phyloP scores from a whole-genome alignment of 1,139 yeast genomes.

The Yamadazyma sp. region DNA sequence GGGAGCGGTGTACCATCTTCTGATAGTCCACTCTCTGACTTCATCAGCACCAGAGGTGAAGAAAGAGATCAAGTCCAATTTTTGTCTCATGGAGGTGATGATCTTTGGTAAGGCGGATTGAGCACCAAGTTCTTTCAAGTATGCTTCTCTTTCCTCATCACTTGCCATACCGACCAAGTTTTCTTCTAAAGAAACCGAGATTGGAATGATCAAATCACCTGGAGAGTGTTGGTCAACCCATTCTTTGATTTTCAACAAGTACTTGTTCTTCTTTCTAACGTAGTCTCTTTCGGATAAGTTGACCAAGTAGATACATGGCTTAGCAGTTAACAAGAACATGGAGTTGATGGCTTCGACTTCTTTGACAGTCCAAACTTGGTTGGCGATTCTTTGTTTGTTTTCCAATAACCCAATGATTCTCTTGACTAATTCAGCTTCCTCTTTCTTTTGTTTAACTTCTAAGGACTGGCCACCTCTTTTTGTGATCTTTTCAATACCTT shows the following conservation, averaged over 20 bases:
- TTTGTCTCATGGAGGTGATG: constrained; percentile 78
- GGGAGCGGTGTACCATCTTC: constrained; percentile 83
- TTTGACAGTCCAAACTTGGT: constrained; percentile 84
- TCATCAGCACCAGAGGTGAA: constrained; percentile 86
- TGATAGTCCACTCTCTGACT: constrained; percentile 87
- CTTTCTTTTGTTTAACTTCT: constrained; percentile 93
- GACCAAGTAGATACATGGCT: constrained; percentile 92
- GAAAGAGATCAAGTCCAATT: constrained; percentile 77
- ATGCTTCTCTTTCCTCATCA: constrained; percentile 90
- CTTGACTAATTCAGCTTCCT: constrained; percentile 81
- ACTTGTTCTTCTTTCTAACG: constrained; percentile 97
- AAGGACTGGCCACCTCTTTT: constrained; percentile 94
- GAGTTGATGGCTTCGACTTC: constrained; percentile 88
- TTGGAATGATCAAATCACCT: constrained; percentile 92
- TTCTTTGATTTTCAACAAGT: constrained; percentile 84
- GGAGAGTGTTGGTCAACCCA: constrained; percentile 96
- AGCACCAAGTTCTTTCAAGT: constrained; percentile 84
- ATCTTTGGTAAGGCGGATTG: constrained; percentile 87
- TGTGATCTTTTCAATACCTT: constrained; percentile 81
- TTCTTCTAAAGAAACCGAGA: constrained; percentile 91
- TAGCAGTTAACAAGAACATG: constrained; percentile 89
- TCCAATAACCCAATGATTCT: constrained; percentile 74
- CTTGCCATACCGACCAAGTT: constrained; percentile 84
- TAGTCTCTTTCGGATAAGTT: constrained; percentile 93
- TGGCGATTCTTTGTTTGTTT: constrained; percentile 86